Conservation (phyloP, 208 protist species). For the Angomonas deanei region DNA sequence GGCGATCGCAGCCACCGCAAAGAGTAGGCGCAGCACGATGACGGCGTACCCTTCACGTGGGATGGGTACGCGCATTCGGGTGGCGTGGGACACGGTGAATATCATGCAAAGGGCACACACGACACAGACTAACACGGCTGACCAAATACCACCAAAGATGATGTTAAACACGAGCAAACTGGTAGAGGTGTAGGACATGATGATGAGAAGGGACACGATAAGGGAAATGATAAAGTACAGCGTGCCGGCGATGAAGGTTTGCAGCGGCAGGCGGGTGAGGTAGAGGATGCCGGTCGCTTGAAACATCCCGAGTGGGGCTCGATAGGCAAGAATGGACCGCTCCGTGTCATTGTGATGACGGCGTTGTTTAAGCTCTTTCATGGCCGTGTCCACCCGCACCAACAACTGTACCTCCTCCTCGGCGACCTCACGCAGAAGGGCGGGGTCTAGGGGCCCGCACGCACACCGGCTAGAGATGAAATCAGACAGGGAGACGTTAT, state of each 20-base stretch:
- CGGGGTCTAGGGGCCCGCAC: constrained; percentile 46
- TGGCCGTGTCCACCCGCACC: constrained; percentile 56
- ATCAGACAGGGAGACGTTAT: constrained; percentile 43
- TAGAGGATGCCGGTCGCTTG: constrained; percentile 53
- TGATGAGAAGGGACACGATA: constrained; percentile 21
- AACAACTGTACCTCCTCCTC: constrained; percentile 65
- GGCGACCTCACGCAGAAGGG: constrained; percentile 40
- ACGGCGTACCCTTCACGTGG: constrained; percentile 4
- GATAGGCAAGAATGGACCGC: constrained; percentile 26
- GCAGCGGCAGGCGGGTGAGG: constrained; percentile 49
- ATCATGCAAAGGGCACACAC: constrained; percentile 17
- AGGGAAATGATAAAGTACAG: constrained; percentile 38
- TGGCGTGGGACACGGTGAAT: constrained; percentile 37
- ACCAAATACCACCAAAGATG: constrained; percentile 26
- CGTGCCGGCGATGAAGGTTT: constrained; percentile 57
- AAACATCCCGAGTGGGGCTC: constrained; percentile 38
- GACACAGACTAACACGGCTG: constrained; percentile 21
- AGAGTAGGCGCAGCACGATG: constrained; percentile 13
- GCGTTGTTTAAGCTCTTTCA: constrained; percentile 12
- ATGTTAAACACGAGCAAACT: constrained; percentile 6
- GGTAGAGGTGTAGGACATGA: constrained; percentile 19
- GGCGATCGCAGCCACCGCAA: constrained; percentile 13
- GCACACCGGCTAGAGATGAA: constrained; percentile 60
- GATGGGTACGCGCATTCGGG: constrained; percentile 49
- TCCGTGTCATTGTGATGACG: constrained; percentile 11